phyloP scores from a whole-genome alignment of 2,329 filamentous ascomycete genomes.

The Sporothrix brasiliensis region DNA sequence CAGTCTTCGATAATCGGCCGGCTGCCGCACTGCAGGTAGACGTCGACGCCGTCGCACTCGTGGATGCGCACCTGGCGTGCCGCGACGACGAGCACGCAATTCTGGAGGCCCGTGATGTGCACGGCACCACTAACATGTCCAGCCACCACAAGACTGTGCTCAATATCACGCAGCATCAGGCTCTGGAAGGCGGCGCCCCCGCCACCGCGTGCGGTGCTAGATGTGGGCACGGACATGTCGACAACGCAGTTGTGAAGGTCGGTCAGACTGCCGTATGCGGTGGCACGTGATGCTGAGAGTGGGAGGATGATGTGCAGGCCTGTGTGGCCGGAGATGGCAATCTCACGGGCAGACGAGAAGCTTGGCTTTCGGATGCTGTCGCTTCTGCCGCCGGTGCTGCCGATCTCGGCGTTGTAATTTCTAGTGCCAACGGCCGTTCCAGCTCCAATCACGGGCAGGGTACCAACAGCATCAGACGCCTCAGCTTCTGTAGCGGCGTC shows the following conservation, averaged over 20 bases:
- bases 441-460: constrained; percentile 43
- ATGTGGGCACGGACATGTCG: constrained; percentile 72
- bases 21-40: constrained; percentile 81
- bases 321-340: constrained; percentile 68
- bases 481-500: constrained; percentile 38
- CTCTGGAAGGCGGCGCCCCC: constrained; percentile 68
- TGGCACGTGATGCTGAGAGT: constrained; percentile 68
- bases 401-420: constrained; percentile 40
- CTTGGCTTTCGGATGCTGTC: constrained; percentile 59
- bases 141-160: constrained; percentile 71
- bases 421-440: not conserved
- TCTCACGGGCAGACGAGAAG: constrained; percentile 62
- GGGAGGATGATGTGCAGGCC: constrained; percentile 78
- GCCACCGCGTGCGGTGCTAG: constrained; percentile 40
- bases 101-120: constrained; percentile 74
- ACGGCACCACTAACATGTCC: constrained; percentile 78
- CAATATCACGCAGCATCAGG: constrained; percentile 67
- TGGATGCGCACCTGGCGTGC: constrained; percentile 93
- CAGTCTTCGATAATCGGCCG: constrained; percentile 96
- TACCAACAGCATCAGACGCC: constrained; percentile 45
- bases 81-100: constrained; percentile 75
- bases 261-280: constrained; percentile 72
- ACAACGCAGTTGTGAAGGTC: constrained; percentile 72
- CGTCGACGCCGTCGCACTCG: constrained; percentile 75
- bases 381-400: constrained; percentile 53